These are phyloP conservation scores for Vitis rotundifolia DNA, from an alignment of 164 flowering plant genomes.

Conservation along the genomic window DNA sequence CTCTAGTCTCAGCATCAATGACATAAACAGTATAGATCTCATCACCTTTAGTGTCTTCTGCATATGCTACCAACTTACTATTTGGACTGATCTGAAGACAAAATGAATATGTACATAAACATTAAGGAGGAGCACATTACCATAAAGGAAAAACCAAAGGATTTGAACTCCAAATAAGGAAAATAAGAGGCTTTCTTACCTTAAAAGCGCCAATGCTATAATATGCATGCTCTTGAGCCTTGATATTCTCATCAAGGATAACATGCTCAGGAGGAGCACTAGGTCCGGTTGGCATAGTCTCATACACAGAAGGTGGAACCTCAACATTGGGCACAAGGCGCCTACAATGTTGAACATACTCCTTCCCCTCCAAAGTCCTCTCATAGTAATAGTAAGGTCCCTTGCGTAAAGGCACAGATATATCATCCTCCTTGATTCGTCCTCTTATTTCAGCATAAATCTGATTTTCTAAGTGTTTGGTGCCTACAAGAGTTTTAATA, in stretches of 20 bases:
- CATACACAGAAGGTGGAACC: conserved; percentile 54
- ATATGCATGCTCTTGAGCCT: conserved; percentile 59
- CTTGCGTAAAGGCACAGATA: conserved; percentile 64
- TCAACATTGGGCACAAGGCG: conserved; percentile 37
- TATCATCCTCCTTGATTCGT: conserved; percentile 87
- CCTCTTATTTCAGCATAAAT: conserved; percentile 76
- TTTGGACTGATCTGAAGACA: conserved; percentile 70
- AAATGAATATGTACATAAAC: background rate
- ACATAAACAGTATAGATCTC: conserved; percentile 80
- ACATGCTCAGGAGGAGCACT: conserved; percentile 77
- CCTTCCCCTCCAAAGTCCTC: conserved; percentile 74
- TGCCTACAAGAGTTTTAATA: conserved; percentile 31
- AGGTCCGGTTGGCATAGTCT: conserved; percentile 71
- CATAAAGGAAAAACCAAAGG: conserved; percentile 1
- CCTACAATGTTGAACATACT: conserved; percentile 81
- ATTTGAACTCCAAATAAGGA: background rate
- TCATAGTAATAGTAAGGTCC: conserved; percentile 75
- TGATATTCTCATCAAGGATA: conserved; percentile 81
- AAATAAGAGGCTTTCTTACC: conserved; percentile 24
- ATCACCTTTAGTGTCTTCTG: conserved; percentile 92
- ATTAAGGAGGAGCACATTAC: too few relatives aligned
- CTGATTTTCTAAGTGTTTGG: conserved; percentile 58
- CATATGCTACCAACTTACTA: conserved; percentile 83
- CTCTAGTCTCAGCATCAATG: conserved; percentile 68
- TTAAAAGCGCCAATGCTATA: conserved; percentile 68